Evolutionary conservation across 345 rosid genomes (phyloP), one percentile per base, ranked within the genome.

Genomic region (Dimocarpus longan): DNA sequence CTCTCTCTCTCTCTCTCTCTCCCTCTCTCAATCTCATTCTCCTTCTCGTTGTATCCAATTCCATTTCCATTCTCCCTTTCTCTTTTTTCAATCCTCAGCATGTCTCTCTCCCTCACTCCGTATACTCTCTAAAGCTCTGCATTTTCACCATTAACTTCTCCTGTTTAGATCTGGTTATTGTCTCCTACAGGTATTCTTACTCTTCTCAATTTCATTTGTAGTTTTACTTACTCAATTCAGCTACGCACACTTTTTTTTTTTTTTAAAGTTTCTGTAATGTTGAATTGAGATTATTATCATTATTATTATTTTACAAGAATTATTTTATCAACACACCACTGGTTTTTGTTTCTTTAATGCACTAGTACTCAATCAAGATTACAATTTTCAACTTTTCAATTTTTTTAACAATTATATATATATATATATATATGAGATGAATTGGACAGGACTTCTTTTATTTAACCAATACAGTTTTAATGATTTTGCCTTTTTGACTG

Each of bases 1-100:
- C 73, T 66, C 71, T 32, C 68, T 66, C 64, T 67, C 54, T 70
- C 77, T 78, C 65, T 72, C 52, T 44, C 24, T 52, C 16, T 32
- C 5, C 1, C 59, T 12, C 22, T 65, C 40, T 73, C 71, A 76
- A 52, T 66, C 57, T 73, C 71, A 76, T 44, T 66, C 57, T 81
- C 79, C 48, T 65, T 32, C 63, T 39, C 10, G 16, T 63, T 32
- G 66, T 16, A 42, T 42, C 62, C 15, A 71, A 60, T 74, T 10
- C 76, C 56, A n/a, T 19, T 16, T 57, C 26, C 68, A 22, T 13
- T 66, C 66, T 11, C 42, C 39, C 21, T n/a, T 59, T 3, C n/a
- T 19, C 13, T 16, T 39, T 32, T 39, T 72, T 32, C 37, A 32
- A 32, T 32, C 37, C 37, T 32, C 37, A 32, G 37, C 37, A 32